These are phyloP conservation scores for Spiraea crenata DNA, from an alignment of 331 rosid species.

Conservation along the genomic window DNA sequence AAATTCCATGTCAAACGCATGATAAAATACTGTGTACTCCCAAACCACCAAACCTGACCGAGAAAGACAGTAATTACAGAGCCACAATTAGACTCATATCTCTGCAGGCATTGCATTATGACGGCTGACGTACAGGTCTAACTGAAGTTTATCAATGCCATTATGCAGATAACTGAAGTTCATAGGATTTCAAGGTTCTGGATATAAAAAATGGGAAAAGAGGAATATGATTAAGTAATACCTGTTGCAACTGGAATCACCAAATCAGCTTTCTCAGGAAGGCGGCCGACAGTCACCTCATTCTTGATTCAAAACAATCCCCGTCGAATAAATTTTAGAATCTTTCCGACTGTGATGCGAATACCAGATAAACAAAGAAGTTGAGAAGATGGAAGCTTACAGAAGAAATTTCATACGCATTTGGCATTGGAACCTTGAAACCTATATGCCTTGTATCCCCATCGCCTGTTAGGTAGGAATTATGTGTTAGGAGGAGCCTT, in stretches of 20 bases:
- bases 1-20: too few species aligned
- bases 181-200: too few species aligned
- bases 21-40: too few species aligned
- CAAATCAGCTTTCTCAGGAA: slow-evolving; percentile 79
- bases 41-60: too few species aligned
- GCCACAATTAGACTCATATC: too few species aligned
- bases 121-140: too few species aligned
- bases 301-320: slow-evolving; percentile 35
- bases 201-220: neutral
- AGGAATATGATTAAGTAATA: slow-evolving; percentile 16
- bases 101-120: too few species aligned
- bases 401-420: slow-evolving; percentile 72
- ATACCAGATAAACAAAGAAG: neutral
- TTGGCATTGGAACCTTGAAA: slow-evolving; percentile 73
- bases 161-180: too few species aligned
- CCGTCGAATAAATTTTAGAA: too few species aligned
- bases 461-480: slow-evolving; percentile 55
- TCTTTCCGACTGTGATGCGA: neutral
- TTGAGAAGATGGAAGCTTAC: slow-evolving; percentile 48
- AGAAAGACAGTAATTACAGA: too few species aligned
- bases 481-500: slow-evolving; percentile 2
- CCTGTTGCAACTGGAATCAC: slow-evolving; percentile 93
- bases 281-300: slow-evolving; percentile 77
- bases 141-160: too few species aligned
- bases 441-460: slow-evolving; percentile 84